Conservation (phyloP, 1,284 basidiomycete species). For the Cutaneotrichosporon cutaneum region DNA sequence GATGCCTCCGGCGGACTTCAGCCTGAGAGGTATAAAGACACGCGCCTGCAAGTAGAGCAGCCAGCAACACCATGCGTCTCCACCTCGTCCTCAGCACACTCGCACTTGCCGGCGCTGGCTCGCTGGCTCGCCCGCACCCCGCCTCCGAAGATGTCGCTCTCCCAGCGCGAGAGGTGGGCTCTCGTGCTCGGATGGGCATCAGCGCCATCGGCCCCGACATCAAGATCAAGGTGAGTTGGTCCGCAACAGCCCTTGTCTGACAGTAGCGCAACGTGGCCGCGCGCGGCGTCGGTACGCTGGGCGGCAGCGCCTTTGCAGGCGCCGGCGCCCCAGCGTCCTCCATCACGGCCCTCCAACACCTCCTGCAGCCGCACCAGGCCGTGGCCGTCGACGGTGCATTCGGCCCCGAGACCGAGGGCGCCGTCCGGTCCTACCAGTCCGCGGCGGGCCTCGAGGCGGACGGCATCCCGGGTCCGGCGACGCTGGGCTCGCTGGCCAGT, state of each 20-base stretch:
- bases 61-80: too few relatives aligned
- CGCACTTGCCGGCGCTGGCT: neutral
- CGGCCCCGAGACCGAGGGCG: slow-evolving; percentile 9
- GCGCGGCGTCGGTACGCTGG: slow-evolving; percentile 11
- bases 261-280: neutral
- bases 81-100: neutral
- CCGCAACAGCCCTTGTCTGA: neutral
- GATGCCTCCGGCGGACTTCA: too few relatives aligned
- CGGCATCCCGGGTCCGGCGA: slow-evolving; percentile 10
- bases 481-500: slow-evolving; percentile 12
- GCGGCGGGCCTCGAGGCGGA: slow-evolving; percentile 4
- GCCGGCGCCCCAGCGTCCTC: neutral
- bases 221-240: too few relatives aligned
- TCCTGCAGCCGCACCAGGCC: slow-evolving; percentile 5
- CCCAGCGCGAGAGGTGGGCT: neutral
- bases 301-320: slow-evolving; percentile 6
- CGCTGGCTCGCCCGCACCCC: neutral
- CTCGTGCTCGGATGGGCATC: too few relatives aligned
- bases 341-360: slow-evolving; percentile 15
- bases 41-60: too few relatives aligned
- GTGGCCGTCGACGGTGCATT: slow-evolving; percentile 10
- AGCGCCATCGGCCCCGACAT: too few relatives aligned
- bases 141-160: neutral
- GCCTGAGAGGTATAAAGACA: too few relatives aligned
- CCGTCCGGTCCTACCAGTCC: slow-evolving; percentile 6